phyloP scores from a whole-genome alignment of 345 rosid genomes.

The Angophora floribunda region DNA sequence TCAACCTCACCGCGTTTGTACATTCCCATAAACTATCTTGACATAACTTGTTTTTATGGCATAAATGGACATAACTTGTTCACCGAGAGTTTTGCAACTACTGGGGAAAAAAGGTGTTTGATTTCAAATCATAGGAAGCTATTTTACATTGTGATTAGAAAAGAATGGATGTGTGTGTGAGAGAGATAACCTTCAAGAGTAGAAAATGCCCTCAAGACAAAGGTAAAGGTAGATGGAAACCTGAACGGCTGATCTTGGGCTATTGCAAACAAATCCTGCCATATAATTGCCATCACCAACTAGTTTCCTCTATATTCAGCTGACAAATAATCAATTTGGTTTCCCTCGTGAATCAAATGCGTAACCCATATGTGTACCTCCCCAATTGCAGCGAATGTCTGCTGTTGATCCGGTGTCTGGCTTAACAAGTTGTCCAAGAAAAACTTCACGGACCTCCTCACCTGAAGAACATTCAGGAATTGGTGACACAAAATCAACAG shows the following conservation, averaged over 20 bases:
- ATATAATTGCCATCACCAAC: neutral
- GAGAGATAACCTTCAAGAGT: slow-evolving; percentile 73
- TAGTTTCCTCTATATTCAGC: neutral
- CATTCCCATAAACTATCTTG: neutral
- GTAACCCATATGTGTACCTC: slow-evolving; percentile 37
- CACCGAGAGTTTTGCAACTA: neutral
- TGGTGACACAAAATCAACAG: neutral
- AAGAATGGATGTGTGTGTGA: neutral
- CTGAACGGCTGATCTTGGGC: slow-evolving; percentile 94
- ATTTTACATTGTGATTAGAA: neutral
- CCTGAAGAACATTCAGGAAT: slow-evolving; percentile 24
- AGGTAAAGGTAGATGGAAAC: slow-evolving; percentile 85
- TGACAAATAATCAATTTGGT: neutral
- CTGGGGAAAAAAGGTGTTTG: neutral
- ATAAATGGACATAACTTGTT: neutral
- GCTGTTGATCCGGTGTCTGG: slow-evolving; percentile 82
- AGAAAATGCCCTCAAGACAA: slow-evolving; percentile 85
- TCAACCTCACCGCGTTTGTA: neutral
- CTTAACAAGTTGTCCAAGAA: slow-evolving; percentile 75
- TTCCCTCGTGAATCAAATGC: neutral
- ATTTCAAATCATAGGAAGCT: neutral
- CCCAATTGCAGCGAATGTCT: slow-evolving; percentile 82
- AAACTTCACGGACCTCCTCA: slow-evolving; percentile 91
- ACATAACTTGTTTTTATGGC: neutral
- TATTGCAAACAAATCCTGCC: slow-evolving; percentile 91